phyloP scores from a whole-genome alignment of 768 basidiomycete genomes.

The Agaricus subrufescens region DNA sequence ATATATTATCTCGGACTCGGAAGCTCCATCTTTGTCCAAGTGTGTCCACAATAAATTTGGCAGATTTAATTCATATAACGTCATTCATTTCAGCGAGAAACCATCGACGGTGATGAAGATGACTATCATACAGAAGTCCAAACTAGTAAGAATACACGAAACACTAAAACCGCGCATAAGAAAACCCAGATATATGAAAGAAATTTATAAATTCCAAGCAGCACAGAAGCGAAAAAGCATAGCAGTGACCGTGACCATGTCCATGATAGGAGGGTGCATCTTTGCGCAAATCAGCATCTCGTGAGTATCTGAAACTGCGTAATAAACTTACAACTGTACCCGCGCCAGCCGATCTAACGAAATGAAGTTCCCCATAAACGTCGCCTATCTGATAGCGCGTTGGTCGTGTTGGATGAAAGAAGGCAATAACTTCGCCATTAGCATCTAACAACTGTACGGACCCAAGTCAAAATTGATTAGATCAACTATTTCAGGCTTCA shows the following conservation, averaged over 20 bases:
- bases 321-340: constrained; percentile 67
- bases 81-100: constrained; percentile 8
- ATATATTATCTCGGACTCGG: constrained; percentile 2
- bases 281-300: constrained; percentile 21
- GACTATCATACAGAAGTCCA: constrained; percentile 9
- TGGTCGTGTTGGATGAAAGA: constrained; percentile 73
- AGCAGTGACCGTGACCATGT: constrained; percentile 77
- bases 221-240: constrained; percentile 83
- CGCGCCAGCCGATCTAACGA: constrained; percentile 71
- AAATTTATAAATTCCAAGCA: constrained; percentile 40
- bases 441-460: constrained; percentile 64
- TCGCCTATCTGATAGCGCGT: constrained; percentile 84
- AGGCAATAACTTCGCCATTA: constrained; percentile 65
- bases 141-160: constrained; percentile 6
- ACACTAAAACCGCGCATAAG: not conserved
- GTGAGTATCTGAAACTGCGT: not conserved
- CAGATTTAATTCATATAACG: constrained; percentile 9
- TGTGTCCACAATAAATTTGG: constrained; percentile 4
- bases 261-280: constrained; percentile 90
- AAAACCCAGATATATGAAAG: constrained; percentile 7
- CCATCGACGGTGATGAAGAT: not conserved
- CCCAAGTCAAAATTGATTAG: constrained; percentile 15
- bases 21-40: constrained; percentile 1
- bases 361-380: constrained; percentile 82
- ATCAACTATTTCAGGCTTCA: constrained; percentile 12